Evolutionary conservation across 2,329 filamentous ascomycete species (phyloP).

Genomic region (Colletotrichum noveboracense): DNA sequence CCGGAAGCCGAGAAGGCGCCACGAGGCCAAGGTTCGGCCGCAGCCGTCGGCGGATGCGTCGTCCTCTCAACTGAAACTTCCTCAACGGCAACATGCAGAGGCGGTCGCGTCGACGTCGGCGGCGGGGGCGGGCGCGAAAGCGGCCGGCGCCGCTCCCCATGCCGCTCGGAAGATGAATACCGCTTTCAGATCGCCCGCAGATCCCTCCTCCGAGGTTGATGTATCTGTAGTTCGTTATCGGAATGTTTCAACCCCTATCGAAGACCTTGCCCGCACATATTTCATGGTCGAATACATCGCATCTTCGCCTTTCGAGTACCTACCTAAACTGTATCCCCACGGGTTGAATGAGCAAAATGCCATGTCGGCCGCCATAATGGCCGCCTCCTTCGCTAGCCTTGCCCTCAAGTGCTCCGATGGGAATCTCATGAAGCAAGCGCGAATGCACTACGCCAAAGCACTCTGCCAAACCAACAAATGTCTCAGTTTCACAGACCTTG

Average conservation of each 20-base stretch:
- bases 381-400: conserved; percentile 28
- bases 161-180: background rate
- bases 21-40: background rate
- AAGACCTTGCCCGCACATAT: conserved; percentile 23
- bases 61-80: background rate
- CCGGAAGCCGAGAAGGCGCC: background rate
- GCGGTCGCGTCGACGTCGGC: background rate
- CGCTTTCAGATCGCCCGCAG: background rate
- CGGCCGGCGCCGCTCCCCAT: background rate
- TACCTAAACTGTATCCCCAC: conserved; percentile 23
- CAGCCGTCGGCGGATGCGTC: background rate
- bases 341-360: conserved; percentile 15
- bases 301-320: conserved; percentile 29
- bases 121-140: background rate
- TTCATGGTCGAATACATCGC: conserved; percentile 31
- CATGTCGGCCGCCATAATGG: conserved; percentile 26
- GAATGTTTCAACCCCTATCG: background rate
- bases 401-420: conserved; percentile 19
- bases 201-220: background rate
- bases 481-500: conserved; percentile 21
- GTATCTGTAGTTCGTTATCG: conserved; percentile 4
- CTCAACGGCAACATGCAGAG: background rate
- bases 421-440: conserved; percentile 22
- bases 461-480: conserved; percentile 9
- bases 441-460: conserved; percentile 25